A percentile compares a stretch with the other conserved stretches of the same genome.
Evolutionary conservation across 75 land plant species (phyloP).

Genomic region (Adiantum capillusveneris): DNA sequence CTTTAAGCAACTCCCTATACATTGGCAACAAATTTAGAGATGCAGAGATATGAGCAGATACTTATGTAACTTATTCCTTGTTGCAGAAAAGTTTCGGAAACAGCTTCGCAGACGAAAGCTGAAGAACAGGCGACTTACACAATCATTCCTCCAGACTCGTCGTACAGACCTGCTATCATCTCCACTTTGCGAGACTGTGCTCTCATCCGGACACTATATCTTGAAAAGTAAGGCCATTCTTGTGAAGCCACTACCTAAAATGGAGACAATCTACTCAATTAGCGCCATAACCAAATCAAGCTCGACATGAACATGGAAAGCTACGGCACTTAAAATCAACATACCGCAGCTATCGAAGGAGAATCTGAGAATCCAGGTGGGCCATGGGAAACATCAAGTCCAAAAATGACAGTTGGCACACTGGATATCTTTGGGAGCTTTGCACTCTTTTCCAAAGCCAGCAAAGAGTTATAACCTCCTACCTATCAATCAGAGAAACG

Average conservation of each 20-base stretch:
- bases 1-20: constrained; percentile 53
- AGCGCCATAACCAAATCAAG: too few species aligned
- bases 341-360: constrained; percentile 93
- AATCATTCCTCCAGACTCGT: constrained; percentile 28
- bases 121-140: background rate
- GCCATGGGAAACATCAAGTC: constrained; percentile 99
- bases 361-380: constrained; percentile 77
- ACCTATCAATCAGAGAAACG: constrained; percentile 35
- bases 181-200: constrained; percentile 79
- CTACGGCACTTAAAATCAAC: too few species aligned
- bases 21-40: too few species aligned
- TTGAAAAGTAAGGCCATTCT: constrained; percentile 74
- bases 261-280: background rate
- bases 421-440: constrained; percentile 46
- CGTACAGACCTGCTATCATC: constrained; percentile 68
- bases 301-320: too few species aligned
- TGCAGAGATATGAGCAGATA: too few species aligned
- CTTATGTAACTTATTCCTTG: too few species aligned
- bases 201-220: constrained; percentile 62
- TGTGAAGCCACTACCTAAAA: constrained; percentile 79
- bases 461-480: constrained; percentile 79
- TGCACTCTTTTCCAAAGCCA: constrained; percentile 27
- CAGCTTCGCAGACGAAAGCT: background rate
- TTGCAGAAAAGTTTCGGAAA: too few species aligned
- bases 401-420: constrained; percentile 73